Evolutionary conservation across 441 rosid genomes (phyloP).

Genomic region (Mallotus japonicus): DNA sequence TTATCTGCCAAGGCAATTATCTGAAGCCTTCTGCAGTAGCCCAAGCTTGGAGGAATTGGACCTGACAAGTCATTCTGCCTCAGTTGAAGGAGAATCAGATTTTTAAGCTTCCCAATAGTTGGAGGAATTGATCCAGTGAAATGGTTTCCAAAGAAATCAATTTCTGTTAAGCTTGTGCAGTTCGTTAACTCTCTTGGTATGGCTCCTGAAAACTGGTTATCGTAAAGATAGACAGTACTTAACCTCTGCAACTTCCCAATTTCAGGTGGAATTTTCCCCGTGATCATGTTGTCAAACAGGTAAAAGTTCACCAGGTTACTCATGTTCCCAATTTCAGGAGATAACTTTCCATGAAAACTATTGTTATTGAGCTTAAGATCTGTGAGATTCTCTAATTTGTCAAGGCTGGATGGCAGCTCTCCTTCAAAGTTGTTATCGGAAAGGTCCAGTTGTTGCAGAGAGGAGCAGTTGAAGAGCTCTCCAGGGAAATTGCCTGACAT

Average conservation of each 20-base stretch:
- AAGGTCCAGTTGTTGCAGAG: slow-evolving; percentile 56
- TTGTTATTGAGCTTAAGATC: slow-evolving; percentile 62
- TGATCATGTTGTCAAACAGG: slow-evolving; percentile 64
- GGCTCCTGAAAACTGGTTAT: slow-evolving; percentile 73
- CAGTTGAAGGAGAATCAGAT: slow-evolving; percentile 66
- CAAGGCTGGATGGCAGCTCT: slow-evolving; percentile 49
- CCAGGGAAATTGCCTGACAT: slow-evolving; percentile 69
- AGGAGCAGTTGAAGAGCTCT: slow-evolving; percentile 57
- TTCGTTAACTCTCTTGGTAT: slow-evolving; percentile 74
- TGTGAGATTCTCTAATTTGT: slow-evolving; percentile 52
- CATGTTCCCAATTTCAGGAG: slow-evolving; percentile 67
- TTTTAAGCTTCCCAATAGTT: slow-evolving; percentile 64
- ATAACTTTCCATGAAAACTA: slow-evolving; percentile 63
- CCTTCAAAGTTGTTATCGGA: slow-evolving; percentile 61
- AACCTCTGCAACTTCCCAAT: slow-evolving; percentile 61
- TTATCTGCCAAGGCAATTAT: slow-evolving; percentile 76
- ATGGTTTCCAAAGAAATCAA: slow-evolving; percentile 77
- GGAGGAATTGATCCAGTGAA: slow-evolving; percentile 70
- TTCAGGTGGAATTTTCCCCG: slow-evolving; percentile 60
- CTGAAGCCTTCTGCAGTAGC: slow-evolving; percentile 66
- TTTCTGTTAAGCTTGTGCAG: slow-evolving; percentile 57
- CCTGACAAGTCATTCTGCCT: slow-evolving; percentile 86
- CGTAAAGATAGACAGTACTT: slow-evolving; percentile 56
- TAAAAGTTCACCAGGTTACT: slow-evolving; percentile 51
- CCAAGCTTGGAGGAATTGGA: slow-evolving; percentile 72